Evolutionary conservation across 2,329 filamentous ascomycete species (phyloP), one percentile per base, ranked within the genome.

Genomic region (Penicillium janthinellum): DNA sequence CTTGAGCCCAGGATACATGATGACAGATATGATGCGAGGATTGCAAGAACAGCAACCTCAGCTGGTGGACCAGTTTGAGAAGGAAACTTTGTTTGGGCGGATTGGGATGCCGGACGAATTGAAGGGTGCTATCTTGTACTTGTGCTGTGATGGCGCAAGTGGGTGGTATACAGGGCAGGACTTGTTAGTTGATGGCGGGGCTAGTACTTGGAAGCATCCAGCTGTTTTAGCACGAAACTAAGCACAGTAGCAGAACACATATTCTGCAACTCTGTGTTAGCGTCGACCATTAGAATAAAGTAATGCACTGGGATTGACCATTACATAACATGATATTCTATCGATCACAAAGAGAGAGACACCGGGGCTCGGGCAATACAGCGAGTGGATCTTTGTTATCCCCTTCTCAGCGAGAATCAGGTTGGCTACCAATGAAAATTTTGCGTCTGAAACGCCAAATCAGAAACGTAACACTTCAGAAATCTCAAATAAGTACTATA

Each of bases 1-100:
- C 41, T 55, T 75, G 5, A 66, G 62, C 55, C 72, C 72, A 3
- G 72, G 72, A 28, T 66, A 61, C 31, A 71, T 69, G 60, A 62
- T 66, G 64, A 71, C 72, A 38, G 66, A 66, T 49, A 68, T 68
- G 67, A 68, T 67, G 63, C 45, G 50, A 39, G 48, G 55, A 28
- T 52, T 65, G 53, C 58, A 67, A 52, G 35, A 45, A 25, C 15
- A 63, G 44, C 63, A 65, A 58, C 67, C 65, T 14, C 51, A 62
- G 34, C 52, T 69, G 49, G 60, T 64, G 39, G 45, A 60, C 35
- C 65, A 68, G 56, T 67, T 68, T 47, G 57, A 68, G 50, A 62
- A 63, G 49, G 66, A 68, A 55, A 64, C 66, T 22, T 39, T 68
- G 47, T 68, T 67, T 57, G 63, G 63, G 10, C 56, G 66, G n/a